phyloP scores from a whole-genome alignment of 202 grass and related monocot species.

The Panicum hallii region DNA sequence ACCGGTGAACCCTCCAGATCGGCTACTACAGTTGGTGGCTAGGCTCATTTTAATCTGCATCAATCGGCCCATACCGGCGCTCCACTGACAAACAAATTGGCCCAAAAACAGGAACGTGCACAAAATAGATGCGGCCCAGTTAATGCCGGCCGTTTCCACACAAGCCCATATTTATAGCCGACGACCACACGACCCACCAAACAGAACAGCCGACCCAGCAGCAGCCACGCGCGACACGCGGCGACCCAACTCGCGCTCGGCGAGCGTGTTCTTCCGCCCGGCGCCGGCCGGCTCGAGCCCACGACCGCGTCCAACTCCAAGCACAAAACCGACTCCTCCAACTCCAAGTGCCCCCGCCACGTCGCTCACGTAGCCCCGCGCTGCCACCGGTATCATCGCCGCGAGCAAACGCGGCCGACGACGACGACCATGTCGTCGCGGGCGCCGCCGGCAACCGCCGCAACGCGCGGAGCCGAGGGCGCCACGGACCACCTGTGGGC shows the following conservation, averaged over 20 bases:
- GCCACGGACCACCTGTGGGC: conserved; percentile 56
- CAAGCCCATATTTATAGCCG: background rate
- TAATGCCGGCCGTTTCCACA: no score
- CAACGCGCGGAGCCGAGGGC: background rate
- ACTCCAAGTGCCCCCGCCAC: conserved; percentile 14
- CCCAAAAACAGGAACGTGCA: no score
- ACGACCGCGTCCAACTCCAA: conserved; percentile 24
- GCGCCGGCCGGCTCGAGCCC: background rate
- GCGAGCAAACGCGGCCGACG: background rate
- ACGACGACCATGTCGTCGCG: conserved; percentile 2
- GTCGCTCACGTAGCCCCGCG: background rate
- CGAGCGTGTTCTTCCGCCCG: background rate
- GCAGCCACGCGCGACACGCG: background rate
- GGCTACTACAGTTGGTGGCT: no score
- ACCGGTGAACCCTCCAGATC: no score
- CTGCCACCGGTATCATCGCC: background rate
- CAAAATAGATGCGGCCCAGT: no score
- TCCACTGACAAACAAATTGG: no score
- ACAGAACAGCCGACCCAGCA: background rate
- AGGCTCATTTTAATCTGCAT: no score
- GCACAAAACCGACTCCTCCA: background rate
- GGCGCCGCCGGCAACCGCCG: background rate
- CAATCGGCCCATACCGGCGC: no score
- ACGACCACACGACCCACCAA: background rate
- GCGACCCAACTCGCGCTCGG: background rate